Percentiles rank a stretch among this genome's conserved stretches.
These are phyloP conservation scores for Cordyceps farinosa DNA, from an alignment of 2,329 filamentous ascomycete genomes.

Conservation along the genomic window DNA sequence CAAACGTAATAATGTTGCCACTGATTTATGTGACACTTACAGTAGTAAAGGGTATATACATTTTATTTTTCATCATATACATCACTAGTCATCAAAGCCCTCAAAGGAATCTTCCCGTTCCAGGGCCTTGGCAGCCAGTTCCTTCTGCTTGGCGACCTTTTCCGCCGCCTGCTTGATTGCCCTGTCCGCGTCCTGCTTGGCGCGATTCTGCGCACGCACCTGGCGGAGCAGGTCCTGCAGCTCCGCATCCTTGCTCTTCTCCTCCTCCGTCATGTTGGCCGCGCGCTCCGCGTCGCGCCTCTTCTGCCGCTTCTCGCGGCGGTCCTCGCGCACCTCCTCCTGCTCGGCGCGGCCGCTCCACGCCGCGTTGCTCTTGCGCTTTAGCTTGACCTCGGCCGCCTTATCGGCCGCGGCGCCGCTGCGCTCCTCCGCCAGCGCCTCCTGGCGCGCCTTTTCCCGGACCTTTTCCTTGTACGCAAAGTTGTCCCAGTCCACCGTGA, in stretches of 20 bases:
- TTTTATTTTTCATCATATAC: background rate
- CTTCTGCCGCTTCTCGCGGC: constrained; percentile 61
- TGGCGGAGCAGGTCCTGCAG: constrained; percentile 61
- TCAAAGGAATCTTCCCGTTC: constrained; percentile 50
- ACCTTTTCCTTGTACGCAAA: constrained; percentile 70
- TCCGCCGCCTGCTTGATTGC: background rate
- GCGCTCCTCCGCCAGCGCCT: constrained; percentile 51
- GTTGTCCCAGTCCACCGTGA: constrained; percentile 63
- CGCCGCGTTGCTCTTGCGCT: constrained; percentile 61
- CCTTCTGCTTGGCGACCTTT: no score
- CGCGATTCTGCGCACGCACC: constrained; percentile 56
- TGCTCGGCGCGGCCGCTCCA: constrained; percentile 71
- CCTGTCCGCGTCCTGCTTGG: constrained; percentile 32
- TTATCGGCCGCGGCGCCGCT: constrained; percentile 36
- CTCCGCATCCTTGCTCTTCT: constrained; percentile 60
- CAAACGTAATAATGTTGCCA: background rate
- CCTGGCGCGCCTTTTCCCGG: constrained; percentile 62
- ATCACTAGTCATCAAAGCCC: constrained; percentile 51
- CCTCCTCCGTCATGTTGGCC: constrained; percentile 66
- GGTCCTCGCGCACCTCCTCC: constrained; percentile 58
- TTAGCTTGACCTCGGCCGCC: constrained; percentile 46
- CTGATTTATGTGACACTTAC: background rate
- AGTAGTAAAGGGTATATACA: background rate
- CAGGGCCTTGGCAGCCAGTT: constrained; percentile 24
- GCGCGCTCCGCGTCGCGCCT: constrained; percentile 61